Evolutionary conservation across 805 yeast genomes (phyloP), one percentile per base, ranked within the genome.

Genomic region (Metschnikowia santaceciliae): DNA sequence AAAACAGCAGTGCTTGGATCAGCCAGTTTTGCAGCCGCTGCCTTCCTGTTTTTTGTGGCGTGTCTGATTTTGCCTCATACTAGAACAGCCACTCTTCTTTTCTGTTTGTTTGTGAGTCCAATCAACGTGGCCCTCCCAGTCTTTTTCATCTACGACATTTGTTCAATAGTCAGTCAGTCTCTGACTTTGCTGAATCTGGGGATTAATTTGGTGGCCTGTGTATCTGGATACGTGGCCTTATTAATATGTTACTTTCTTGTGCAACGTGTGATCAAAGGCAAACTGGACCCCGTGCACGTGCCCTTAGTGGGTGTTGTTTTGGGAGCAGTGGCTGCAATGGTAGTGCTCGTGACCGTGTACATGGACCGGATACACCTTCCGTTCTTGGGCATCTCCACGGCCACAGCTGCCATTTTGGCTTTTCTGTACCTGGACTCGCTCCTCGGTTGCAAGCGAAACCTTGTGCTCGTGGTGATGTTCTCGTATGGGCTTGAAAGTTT

Each of bases 121-220:
- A 61, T 61, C 61, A 71, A 70, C 46, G 47, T 64, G n/a, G 66
- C 63, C 52, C 65, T 74, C 6, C 58, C 64, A n/a, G 20, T 64
- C 22, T 62, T 65, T 26, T 59, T 69, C 34, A 30, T 66, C 3
- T 57, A 57, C 26, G 74, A 71, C 45, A 19, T 64, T 8, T 64
- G 55, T 44, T 43, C 35, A n/a, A 52, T 54, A 8, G 53, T 47
- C 34, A 45, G 51, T 30, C 46, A 35, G 11, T 33, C 34, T 34
- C 50, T 17, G 42, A 41, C 7, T 4, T 23, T 20, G 14, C 8
- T 14, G 11, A 26, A 26, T 26, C 15, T 32, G 45, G 23, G 13
- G 22, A 2, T 34, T 14, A 51, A 39, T 1, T 30, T 47, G 4
- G 36, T 35, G 4, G 33, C 51, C 6, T 52, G 57, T 0, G 32